Evolutionary conservation across 495 filamentous ascomycete species (phyloP), one percentile per base, ranked within the genome.

Genomic region (Barbatosphaeria neglecta): DNA sequence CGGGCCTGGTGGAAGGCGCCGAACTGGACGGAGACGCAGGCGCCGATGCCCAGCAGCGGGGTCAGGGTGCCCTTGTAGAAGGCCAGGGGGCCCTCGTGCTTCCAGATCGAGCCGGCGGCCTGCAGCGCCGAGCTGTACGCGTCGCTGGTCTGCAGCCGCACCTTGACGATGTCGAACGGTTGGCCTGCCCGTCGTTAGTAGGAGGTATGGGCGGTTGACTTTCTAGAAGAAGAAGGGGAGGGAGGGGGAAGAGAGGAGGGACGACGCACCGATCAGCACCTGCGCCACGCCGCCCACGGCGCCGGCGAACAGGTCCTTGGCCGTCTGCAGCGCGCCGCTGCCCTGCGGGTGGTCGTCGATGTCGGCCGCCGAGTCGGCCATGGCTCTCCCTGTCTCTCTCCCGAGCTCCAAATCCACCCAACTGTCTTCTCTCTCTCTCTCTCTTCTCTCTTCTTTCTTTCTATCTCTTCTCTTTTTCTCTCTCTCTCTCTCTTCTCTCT

Each of bases 61-160:
- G 93, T 97, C 44, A 97, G 70, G 2, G 93, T 97, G 50, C 92
- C 92, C 54, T 98, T 98, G 77, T 98, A 98, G 76, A 98, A 98
- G 39, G 92, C 90, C 3, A 82, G 59, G 1, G 90, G 73, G 2
- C 92, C 93, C 65, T 98, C 92, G 61, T 85, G 82, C 56, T 77
- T 81, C 60, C 85, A 85, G 66, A 97, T 96, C 54, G 85, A 77
- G 39, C 72, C 72, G 1, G 90, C 92, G 50, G 83, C 84, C 53
- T 88, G 75, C 25, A 90, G 62, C 38, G 92, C 92, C 57, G 76
- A 82, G 48, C 74, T 72, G 72, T 95, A 93, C 52, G 85, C 72
- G 17, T 74, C 78, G 39, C 81, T 86, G 11, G 92, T 98, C 67
- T 98, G 92, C 20, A 98, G 75, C 35, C 92, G 85, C 49, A 98